Base-by-base conservation (phyloP, 2,329 filamentous ascomycete genomes). In the Hypoxylon sp. region DNA sequence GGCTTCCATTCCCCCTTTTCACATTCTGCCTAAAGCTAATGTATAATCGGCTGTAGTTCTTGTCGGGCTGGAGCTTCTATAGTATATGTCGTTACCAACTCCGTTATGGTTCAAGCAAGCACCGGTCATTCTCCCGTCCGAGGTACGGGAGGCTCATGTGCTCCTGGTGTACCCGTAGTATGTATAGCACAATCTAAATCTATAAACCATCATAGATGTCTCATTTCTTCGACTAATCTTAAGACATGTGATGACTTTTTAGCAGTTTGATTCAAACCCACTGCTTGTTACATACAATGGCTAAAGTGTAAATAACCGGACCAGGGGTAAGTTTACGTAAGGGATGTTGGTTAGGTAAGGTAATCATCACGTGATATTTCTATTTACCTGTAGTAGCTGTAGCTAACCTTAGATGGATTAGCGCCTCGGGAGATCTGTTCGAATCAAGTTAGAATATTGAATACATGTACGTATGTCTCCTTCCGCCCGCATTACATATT, bases 321-420 rank as follows among this genome's bases (percentile, higher is more conserved):
- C 25, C 6, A 16, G 9, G 14, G n/a, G 14, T 11, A 41, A 41
- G 16, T 41, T 41, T 41, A 41, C 37, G 37, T 41, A 41, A 41
- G 37, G 37, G n/a, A 19, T 19, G n/a, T 41, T 7, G 27, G 27
- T 62, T 37, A 29, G 19, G 46, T 52, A 52, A 39, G 21, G 14
- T 16, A 25, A 52, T 3, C 6, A n/a, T 41, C 50, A 52, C 50
- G 50, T 52, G 50, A 23, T 2, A 9, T 11, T 6, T 41, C 25
- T 23, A 27, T 41, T 21, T n/a, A n/a, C n/a, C n/a, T n/a, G n/a
- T n/a, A n/a, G n/a, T n/a, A n/a, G n/a, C n/a, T n/a, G n/a, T n/a
- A n/a, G n/a, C n/a, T n/a, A n/a, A n/a, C n/a, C n/a, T n/a, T n/a
- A n/a, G n/a, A n/a, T n/a, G n/a, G n/a, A n/a, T n/a, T n/a, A n/a